Evolutionary conservation across 768 basidiomycete genomes (phyloP), one percentile per base, ranked within the genome.

Genomic region (Mycena belliarum): DNA sequence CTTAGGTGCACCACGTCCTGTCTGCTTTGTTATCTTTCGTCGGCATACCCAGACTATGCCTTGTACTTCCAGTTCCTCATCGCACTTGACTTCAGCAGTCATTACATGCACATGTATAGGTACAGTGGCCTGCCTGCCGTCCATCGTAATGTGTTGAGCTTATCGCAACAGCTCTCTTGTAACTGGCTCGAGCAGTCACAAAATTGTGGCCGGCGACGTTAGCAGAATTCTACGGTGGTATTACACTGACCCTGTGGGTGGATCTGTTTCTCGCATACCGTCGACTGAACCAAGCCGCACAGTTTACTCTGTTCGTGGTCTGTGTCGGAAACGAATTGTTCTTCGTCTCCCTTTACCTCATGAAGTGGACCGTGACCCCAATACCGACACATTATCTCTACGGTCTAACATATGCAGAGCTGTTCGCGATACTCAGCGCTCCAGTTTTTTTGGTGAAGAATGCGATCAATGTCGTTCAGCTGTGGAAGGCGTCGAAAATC

Each of bases 81-180:
- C 73, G 86, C 95, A 0, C 84, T 99, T 55, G 97, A 99, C 72
- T 99, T 99, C 71, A 89, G 91, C 66, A 96, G 93, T 65, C 97
- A 98, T 74, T 98, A 98, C 75, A 98, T 98, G 86, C 97, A 98
- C 73, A 99, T 98, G 97, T 97, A 98, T 73, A 97, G 96, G 96
- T 95, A 66, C 50, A 67, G 64, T 57, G 47, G 23, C 20, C 35
- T 6, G 3, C 25, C 12, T 40, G 52, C 50, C 54, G 44, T 15
- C 41, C 15, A 41, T 18, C 37, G 24, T 28, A 12, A 35, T 25
- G 14, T 33, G 38, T 61, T 56, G 54, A 44, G 57, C 66, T 47
- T 1, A 23, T 46, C 26, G 24, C 20, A n/a, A 18, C 56, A 99
- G 96, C 68, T 96, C 96, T 29, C 83, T 99, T n/a, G 83, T 91